Conservation (phyloP, 345 rosid species). For the Sisymbrium irio region DNA sequence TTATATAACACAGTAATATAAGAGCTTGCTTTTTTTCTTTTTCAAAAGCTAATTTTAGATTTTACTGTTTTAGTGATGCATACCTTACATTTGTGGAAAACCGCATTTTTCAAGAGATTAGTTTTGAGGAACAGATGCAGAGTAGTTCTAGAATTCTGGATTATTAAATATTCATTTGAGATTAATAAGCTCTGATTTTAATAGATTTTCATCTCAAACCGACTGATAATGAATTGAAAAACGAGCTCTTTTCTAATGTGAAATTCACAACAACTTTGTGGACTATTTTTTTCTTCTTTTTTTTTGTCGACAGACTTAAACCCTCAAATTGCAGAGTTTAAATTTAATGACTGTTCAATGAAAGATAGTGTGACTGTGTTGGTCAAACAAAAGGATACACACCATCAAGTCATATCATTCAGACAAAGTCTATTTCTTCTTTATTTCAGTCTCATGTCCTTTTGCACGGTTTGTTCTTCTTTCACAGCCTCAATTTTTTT, state of each 20-base stretch:
- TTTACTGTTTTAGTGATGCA: constrained; percentile 1
- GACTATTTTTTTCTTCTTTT: too few relatives aligned
- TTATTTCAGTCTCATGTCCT: constrained; percentile 29
- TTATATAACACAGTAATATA: neutral
- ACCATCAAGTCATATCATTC: constrained; percentile 31
- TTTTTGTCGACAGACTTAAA: constrained; percentile 2
- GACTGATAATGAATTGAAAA: neutral
- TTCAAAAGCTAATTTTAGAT: neutral
- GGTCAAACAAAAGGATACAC: constrained; percentile 35
- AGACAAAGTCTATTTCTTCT: constrained; percentile 27
- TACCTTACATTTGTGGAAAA: constrained; percentile 10
- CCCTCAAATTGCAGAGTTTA: constrained; percentile 1
- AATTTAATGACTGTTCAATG: neutral
- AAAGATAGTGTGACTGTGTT: constrained; percentile 26
- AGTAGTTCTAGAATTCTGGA: neutral
- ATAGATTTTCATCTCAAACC: neutral
- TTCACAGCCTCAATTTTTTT: constrained; percentile 3
- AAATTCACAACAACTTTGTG: neutral
- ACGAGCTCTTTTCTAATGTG: neutral
- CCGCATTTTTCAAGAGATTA: neutral
- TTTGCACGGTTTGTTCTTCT: constrained; percentile 31
- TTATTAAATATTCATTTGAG: neutral
- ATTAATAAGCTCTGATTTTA: neutral
- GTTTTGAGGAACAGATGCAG: neutral
- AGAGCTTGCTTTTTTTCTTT: neutral